Percentiles rank a stretch among this genome's conserved stretches.
Conservation (phyloP, 2,329 filamentous ascomycete genomes). For the Hypoxylon sp. region DNA sequence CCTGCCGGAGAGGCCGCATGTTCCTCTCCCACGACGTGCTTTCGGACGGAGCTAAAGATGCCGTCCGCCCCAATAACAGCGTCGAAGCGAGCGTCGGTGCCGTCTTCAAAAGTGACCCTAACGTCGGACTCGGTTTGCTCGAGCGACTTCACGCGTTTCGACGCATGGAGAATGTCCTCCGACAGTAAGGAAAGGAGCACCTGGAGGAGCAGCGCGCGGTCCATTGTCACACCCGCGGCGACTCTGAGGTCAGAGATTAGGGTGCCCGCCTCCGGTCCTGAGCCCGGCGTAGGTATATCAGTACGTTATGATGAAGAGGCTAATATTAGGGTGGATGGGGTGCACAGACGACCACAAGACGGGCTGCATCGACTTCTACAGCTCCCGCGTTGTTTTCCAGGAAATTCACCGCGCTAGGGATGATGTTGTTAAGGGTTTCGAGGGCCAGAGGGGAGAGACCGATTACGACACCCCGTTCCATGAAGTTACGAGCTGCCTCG, state of each 20-base stretch:
- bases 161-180: constrained; percentile 4
- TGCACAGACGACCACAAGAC: constrained; percentile 9
- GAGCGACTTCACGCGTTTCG: constrained; percentile 4
- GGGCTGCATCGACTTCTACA: constrained; percentile 4
- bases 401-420: constrained; percentile 1
- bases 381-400: constrained; percentile 12
- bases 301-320: constrained; percentile 3
- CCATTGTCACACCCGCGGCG: constrained; percentile 1
- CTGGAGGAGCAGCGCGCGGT: constrained; percentile 9
- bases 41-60: constrained; percentile 15
- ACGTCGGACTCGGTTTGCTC: background rate
- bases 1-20: constrained; percentile 3
- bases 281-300: no score
- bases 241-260: constrained; percentile 10
- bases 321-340: background rate
- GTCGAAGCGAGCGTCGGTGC: constrained; percentile 6
- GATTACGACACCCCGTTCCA: constrained; percentile 15
- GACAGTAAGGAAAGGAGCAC: constrained; percentile 11
- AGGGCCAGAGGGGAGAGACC: constrained; percentile 2
- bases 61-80: constrained; percentile 28
- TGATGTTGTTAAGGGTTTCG: background rate
- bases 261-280: constrained; percentile 11
- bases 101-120: constrained; percentile 12
- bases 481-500: constrained; percentile 24
- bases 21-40: constrained; percentile 11